These are phyloP conservation scores for Solanum corneliomulleri DNA, from an alignment of 257 asterid genomes.

Conservation along the genomic window DNA sequence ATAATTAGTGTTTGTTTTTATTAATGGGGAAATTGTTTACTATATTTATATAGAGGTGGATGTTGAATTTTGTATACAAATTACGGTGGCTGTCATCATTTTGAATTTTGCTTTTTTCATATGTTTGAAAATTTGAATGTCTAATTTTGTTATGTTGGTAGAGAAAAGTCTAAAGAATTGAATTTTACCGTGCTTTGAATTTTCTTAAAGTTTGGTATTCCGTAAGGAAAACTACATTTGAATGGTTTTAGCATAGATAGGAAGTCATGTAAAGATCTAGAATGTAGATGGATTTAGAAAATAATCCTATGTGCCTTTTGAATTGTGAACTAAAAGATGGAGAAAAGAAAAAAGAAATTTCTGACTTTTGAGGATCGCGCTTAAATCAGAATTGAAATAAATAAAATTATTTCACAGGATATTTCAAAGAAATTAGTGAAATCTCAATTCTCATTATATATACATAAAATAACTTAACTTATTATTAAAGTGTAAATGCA, in stretches of 20 bases:
- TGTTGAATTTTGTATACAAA: neutral
- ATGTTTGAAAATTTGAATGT: neutral
- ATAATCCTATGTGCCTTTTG: no score
- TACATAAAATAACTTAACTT: no score
- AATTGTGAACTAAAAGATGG: no score
- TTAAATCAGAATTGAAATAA: no score
- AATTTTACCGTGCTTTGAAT: neutral
- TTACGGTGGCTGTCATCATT: neutral
- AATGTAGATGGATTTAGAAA: neutral
- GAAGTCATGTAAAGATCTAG: neutral
- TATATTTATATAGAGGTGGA: neutral
- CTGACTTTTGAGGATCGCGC: fast-evolving
- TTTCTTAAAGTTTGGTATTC: neutral
- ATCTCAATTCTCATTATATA: no score
- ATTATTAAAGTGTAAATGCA: no score
- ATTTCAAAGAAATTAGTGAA: no score
- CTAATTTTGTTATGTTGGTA: neutral
- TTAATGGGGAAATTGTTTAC: neutral
- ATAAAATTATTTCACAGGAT: no score
- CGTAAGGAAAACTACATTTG: neutral
- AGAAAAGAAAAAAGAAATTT: no score
- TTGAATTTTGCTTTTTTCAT: neutral
- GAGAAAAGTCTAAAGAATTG: neutral
- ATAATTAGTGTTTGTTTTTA: neutral
- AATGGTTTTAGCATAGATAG: neutral